Percentiles rank a stretch among this genome's conserved stretches.
phyloP scores from a whole-genome alignment of 345 rosid species.

The Citrus reticulata region DNA sequence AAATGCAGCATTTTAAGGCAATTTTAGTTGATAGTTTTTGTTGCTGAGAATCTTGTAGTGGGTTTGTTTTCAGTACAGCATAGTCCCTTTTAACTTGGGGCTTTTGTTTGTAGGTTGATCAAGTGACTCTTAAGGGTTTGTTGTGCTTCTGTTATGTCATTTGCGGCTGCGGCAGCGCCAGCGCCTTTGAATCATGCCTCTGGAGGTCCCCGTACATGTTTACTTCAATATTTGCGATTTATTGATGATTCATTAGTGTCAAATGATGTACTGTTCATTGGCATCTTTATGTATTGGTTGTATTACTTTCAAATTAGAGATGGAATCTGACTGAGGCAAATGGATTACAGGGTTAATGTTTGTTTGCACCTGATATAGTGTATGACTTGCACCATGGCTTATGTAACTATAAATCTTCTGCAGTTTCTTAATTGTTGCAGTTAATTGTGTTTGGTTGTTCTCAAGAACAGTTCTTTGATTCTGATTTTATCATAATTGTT shows the following conservation, averaged over 20 bases:
- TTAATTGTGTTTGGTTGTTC: neutral
- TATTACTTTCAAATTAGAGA: neutral
- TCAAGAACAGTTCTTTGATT: neutral
- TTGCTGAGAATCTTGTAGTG: slow-evolving; percentile 14
- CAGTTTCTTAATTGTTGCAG: neutral
- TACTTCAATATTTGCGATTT: slow-evolving; percentile 5
- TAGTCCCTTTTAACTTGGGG: neutral
- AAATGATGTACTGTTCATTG: neutral
- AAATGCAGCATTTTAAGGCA: slow-evolving; percentile 6
- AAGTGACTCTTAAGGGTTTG: neutral
- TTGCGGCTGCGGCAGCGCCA: slow-evolving; percentile 12
- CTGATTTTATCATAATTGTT: neutral
- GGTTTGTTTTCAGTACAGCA: neutral
- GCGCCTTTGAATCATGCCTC: slow-evolving; percentile 26
- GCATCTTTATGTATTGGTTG: neutral
- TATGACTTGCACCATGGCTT: neutral
- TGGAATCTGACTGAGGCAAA: neutral
- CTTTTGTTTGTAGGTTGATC: slow-evolving; percentile 10
- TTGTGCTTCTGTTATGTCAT: slow-evolving; percentile 35
- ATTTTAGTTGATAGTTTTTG: slow-evolving; percentile 16
- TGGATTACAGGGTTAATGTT: neutral
- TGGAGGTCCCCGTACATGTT: slow-evolving; percentile 51
- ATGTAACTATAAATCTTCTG: neutral
- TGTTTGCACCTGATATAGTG: neutral
- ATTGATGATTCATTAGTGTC: neutral